A percentile compares a stretch with the other conserved stretches of the same genome.
phyloP scores from a whole-genome alignment of 345 rosid genomes.

The Murraya koenigii region DNA sequence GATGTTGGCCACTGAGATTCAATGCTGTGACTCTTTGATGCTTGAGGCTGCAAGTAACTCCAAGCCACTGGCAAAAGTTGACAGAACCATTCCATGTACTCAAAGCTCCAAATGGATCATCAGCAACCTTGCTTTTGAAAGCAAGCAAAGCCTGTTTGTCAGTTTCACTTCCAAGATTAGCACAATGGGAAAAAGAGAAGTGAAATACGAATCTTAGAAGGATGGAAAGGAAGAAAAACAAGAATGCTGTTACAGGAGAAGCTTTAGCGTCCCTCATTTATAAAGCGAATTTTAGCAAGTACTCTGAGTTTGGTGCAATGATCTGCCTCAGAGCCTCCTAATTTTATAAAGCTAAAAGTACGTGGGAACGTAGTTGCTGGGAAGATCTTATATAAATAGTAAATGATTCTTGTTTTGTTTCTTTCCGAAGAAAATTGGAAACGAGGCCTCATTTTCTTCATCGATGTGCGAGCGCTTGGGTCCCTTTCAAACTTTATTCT shows the following conservation, averaged over 20 bases:
- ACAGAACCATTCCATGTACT: slow-evolving; percentile 24
- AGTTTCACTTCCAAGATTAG: slow-evolving; percentile 16
- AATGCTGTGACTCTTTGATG: slow-evolving; percentile 23
- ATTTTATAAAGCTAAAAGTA: not conserved
- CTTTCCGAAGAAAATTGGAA: not conserved
- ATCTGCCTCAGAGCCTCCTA: not conserved
- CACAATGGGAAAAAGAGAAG: slow-evolving; percentile 5
- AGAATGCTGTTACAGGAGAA: not conserved
- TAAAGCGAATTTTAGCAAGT: not conserved
- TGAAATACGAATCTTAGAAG: slow-evolving; percentile 1
- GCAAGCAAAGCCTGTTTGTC: slow-evolving; percentile 23
- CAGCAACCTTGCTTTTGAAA: slow-evolving; percentile 17
- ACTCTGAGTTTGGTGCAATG: not conserved
- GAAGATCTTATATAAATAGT: not conserved
- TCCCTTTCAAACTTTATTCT: too few species aligned
- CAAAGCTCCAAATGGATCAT: slow-evolving; percentile 12
- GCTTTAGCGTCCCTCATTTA: not conserved
- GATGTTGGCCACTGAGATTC: slow-evolving; percentile 7
- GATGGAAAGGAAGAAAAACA: not conserved
- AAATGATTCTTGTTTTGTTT: not conserved
- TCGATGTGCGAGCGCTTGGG: not conserved
- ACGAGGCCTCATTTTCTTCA: not conserved
- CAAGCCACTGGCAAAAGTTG: slow-evolving; percentile 27
- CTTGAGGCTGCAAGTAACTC: slow-evolving; percentile 20
- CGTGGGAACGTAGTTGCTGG: not conserved